These are phyloP conservation scores for Hypoxylon fuscum DNA, from an alignment of 495 filamentous ascomycete species.

Conservation along the genomic window DNA sequence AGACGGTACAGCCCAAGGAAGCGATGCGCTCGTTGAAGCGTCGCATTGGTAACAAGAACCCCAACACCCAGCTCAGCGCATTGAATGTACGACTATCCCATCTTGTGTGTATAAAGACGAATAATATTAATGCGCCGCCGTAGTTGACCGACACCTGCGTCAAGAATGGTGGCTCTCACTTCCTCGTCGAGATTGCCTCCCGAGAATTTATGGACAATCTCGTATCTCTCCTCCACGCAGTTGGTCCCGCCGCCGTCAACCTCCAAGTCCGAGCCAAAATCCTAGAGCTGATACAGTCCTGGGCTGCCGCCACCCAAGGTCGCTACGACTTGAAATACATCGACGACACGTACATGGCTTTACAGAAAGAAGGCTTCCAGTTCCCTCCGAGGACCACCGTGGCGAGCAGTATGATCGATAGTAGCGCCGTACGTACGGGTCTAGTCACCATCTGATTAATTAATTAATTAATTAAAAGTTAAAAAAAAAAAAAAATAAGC, in stretches of 20 bases:
- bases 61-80: slow-evolving; percentile 92
- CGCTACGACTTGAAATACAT: slow-evolving; percentile 85
- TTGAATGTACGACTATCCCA: slow-evolving; percentile 71
- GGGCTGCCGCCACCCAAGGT: slow-evolving; percentile 90
- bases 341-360: slow-evolving; percentile 80
- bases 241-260: slow-evolving; percentile 79
- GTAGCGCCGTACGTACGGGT: slow-evolving; percentile 89
- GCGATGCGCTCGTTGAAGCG: slow-evolving; percentile 96
- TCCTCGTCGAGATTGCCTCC: slow-evolving; percentile 92
- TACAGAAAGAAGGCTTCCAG: slow-evolving; percentile 84
- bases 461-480: too few species aligned
- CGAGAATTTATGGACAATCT: slow-evolving; percentile 98
- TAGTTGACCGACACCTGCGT: slow-evolving; percentile 95
- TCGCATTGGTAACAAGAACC: slow-evolving; percentile 94
- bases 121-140: slow-evolving; percentile 46
- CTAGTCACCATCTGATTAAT: too few species aligned
- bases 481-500: too few species aligned
- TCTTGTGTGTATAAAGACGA: slow-evolving; percentile 9
- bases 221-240: slow-evolving; percentile 83
- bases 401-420: slow-evolving; percentile 94
- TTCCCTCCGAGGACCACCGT: slow-evolving; percentile 91
- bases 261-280: slow-evolving; percentile 88
- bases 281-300: slow-evolving; percentile 89
- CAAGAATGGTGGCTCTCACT: slow-evolving; percentile 98
- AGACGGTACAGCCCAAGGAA: slow-evolving; percentile 95